phyloP scores from a whole-genome alignment of 345 rosid species.

The Hevea brasiliensis region DNA sequence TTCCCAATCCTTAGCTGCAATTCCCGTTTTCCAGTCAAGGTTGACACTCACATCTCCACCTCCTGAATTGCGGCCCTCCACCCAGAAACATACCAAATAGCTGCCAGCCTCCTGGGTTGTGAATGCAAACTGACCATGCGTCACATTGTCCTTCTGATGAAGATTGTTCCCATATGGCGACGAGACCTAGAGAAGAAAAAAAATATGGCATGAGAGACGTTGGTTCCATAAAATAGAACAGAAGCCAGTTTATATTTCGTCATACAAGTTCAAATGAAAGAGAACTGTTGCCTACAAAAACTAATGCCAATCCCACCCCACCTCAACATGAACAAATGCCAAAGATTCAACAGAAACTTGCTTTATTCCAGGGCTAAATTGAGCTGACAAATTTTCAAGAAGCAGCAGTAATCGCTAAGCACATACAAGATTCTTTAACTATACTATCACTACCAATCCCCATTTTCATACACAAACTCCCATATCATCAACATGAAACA shows the following conservation, averaged over 20 bases:
- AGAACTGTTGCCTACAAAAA: neutral
- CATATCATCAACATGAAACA: too few relatives aligned
- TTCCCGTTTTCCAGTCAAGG: constrained; percentile 89
- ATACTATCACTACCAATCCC: too few relatives aligned
- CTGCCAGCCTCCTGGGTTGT: constrained; percentile 79
- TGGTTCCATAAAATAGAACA: too few relatives aligned
- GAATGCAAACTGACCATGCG: constrained; percentile 89
- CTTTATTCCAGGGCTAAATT: too few relatives aligned
- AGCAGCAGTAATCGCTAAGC: too few relatives aligned
- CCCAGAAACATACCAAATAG: constrained; percentile 74
- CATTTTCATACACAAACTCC: too few relatives aligned
- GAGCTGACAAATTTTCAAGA: too few relatives aligned
- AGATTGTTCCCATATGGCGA: constrained; percentile 71
- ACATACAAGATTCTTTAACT: too few relatives aligned
- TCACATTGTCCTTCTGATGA: constrained; percentile 64
- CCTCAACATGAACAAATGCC: neutral
- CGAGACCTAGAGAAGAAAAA: constrained; percentile 49
- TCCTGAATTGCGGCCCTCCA: constrained; percentile 30
- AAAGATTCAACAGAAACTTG: too few relatives aligned
- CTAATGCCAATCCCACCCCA: neutral
- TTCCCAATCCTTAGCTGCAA: constrained; percentile 91
- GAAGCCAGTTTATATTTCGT: neutral
- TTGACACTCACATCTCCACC: constrained; percentile 53
- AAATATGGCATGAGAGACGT: neutral
- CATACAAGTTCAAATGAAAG: neutral